Evolutionary conservation across 2,329 filamentous ascomycete genomes (phyloP).

Genomic region (Phialophora macrospora): DNA sequence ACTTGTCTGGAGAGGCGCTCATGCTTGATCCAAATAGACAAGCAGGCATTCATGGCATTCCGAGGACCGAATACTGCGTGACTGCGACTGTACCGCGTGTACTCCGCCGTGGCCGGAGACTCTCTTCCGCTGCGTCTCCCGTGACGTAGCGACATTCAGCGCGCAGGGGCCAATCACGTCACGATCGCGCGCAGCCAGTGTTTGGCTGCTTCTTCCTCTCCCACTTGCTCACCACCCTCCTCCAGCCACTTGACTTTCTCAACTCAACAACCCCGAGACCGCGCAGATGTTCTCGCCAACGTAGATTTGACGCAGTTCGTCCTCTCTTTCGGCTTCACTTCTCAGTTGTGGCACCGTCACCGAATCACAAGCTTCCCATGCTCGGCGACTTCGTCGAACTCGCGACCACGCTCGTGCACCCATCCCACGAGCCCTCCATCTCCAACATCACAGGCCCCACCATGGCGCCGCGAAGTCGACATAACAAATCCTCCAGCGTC

Average conservation of each 20-base stretch:
- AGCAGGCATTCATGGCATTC: too few species aligned
- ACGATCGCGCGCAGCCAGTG: constrained; percentile 30
- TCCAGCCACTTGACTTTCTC: constrained; percentile 25
- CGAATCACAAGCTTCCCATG: constrained; percentile 21
- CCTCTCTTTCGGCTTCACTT: not conserved
- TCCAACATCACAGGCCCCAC: constrained; percentile 12
- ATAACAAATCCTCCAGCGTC: constrained; percentile 30
- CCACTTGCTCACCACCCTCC: not conserved
- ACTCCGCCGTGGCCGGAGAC: not conserved
- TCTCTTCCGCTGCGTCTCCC: not conserved
- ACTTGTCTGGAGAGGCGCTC: too few species aligned
- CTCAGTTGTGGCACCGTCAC: not conserved
- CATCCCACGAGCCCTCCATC: constrained; percentile 26
- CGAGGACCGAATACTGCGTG: not conserved
- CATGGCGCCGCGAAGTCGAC: constrained; percentile 32
- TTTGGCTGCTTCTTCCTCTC: not conserved
- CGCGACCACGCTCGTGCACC: constrained; percentile 30
- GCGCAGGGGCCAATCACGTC: constrained; percentile 29
- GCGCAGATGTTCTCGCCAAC: constrained; percentile 3
- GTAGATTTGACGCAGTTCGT: not conserved
- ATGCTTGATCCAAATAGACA: too few species aligned
- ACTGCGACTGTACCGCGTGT: not conserved
- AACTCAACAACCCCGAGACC: not conserved
- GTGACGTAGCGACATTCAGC: constrained; percentile 13
- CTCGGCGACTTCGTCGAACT: constrained; percentile 35